phyloP scores from a whole-genome alignment of 2,329 filamentous ascomycete genomes.

The Escovopsis weberi region DNA sequence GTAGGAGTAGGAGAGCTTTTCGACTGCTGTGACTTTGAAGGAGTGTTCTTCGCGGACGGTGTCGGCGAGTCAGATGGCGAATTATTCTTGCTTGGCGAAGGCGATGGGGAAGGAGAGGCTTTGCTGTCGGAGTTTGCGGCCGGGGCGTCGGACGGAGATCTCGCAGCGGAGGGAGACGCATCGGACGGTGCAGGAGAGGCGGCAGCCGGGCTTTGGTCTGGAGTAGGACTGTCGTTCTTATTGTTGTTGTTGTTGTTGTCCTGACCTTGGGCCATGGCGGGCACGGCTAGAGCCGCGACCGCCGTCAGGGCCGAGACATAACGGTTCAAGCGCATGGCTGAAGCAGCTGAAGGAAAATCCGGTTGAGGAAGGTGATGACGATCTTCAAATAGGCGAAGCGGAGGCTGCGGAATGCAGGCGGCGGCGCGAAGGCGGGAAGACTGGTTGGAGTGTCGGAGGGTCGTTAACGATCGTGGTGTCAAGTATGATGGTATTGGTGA shows the following conservation, averaged over 20 bases:
- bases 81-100: not conserved
- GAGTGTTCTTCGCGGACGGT: not conserved
- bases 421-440: too few relatives aligned
- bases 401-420: too few relatives aligned
- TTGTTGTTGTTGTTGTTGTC: constrained; percentile 1
- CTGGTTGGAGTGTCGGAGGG: too few relatives aligned
- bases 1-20: not conserved
- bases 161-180: too few relatives aligned
- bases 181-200: not conserved
- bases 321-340: constrained; percentile 3
- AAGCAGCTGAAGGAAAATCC: not conserved
- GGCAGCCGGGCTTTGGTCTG: not conserved
- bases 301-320: constrained; percentile 13
- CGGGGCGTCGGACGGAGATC: not conserved
- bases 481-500: too few relatives aligned
- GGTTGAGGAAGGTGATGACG: not conserved
- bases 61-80: not conserved
- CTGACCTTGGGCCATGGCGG: constrained; percentile 19
- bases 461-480: too few relatives aligned
- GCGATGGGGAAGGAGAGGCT: constrained; percentile 5
- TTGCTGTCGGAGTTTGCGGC: not conserved
- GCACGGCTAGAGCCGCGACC: constrained; percentile 15
- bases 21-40: not conserved
- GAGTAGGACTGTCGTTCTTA: constrained; percentile 6
- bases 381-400: too few relatives aligned